phyloP scores from a whole-genome alignment of 768 basidiomycete genomes.

The Mycena maculata region DNA sequence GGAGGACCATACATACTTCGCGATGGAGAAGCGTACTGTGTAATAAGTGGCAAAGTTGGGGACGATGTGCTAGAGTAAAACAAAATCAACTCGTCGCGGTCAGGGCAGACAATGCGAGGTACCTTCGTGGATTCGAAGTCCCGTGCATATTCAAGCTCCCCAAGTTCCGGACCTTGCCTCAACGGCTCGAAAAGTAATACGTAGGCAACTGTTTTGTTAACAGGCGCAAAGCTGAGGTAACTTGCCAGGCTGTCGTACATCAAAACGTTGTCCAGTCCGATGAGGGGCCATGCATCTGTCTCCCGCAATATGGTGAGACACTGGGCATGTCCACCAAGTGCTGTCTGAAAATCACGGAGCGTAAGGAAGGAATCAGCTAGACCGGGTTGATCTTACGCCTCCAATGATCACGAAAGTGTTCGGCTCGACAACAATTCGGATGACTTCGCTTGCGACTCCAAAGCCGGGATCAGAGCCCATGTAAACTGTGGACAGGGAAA shows the following conservation, averaged over 20 bases:
- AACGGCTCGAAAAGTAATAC: conserved; percentile 3
- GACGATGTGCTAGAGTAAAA: conserved; percentile 3
- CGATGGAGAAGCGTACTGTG: background rate
- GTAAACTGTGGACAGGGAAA: background rate
- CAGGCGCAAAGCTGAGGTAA: conserved; percentile 3
- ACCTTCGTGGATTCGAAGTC: conserved; percentile 8
- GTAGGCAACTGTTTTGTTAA: conserved; percentile 7
- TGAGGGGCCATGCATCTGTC: background rate
- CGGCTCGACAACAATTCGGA: conserved; percentile 14
- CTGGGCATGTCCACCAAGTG: background rate
- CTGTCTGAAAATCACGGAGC: background rate
- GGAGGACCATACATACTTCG: background rate
- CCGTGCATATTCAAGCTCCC: background rate
- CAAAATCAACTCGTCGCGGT: background rate
- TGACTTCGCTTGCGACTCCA: conserved; percentile 3
- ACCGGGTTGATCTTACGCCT: background rate
- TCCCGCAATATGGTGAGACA: conserved; percentile 3
- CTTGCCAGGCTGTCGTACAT: background rate
- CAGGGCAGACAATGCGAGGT: background rate
- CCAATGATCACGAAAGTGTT: conserved; percentile 12
- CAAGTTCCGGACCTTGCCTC: background rate
- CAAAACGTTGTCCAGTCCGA: background rate
- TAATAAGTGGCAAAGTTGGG: conserved; percentile 12
- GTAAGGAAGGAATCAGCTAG: conserved; percentile 4
- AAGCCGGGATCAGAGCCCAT: background rate